phyloP scores from a whole-genome alignment of 495 filamentous ascomycete species.

The Polyplosphaeria fusca region DNA sequence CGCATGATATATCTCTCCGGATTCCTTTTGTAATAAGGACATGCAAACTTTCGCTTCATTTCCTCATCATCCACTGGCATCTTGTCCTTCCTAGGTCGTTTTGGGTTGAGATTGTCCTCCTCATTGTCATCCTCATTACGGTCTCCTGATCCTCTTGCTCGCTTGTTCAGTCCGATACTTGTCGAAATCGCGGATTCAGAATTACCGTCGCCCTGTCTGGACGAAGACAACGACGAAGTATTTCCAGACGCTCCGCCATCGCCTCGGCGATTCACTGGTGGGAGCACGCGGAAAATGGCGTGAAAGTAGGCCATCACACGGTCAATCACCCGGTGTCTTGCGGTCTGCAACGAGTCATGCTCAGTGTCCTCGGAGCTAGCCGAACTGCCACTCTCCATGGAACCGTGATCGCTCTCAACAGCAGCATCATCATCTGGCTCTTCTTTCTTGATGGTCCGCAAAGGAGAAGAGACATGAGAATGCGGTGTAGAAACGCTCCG shows the following conservation, averaged over 20 bases:
- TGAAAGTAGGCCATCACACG: not conserved
- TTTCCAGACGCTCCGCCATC: not conserved
- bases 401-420: too few relatives aligned
- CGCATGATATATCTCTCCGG: slow-evolving; percentile 1
- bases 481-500: too few relatives aligned
- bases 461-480: too few relatives aligned
- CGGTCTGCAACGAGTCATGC: too few relatives aligned
- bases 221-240: too few relatives aligned
- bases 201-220: too few relatives aligned
- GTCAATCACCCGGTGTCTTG: too few relatives aligned
- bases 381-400: too few relatives aligned
- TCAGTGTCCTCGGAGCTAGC: too few relatives aligned
- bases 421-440: too few relatives aligned
- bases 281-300: not conserved
- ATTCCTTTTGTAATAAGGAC: slow-evolving; percentile 15
- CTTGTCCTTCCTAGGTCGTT: not conserved
- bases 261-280: not conserved
- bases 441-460: too few relatives aligned
- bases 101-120: not conserved
- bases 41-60: slow-evolving; percentile 1
- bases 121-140: not conserved
- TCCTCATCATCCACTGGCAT: not conserved
- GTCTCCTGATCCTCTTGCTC: not conserved
- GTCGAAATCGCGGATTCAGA: not conserved
- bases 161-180: not conserved